Conservation (phyloP, 345 rosid genomes). For the Eucalyptus cloeziana region DNA sequence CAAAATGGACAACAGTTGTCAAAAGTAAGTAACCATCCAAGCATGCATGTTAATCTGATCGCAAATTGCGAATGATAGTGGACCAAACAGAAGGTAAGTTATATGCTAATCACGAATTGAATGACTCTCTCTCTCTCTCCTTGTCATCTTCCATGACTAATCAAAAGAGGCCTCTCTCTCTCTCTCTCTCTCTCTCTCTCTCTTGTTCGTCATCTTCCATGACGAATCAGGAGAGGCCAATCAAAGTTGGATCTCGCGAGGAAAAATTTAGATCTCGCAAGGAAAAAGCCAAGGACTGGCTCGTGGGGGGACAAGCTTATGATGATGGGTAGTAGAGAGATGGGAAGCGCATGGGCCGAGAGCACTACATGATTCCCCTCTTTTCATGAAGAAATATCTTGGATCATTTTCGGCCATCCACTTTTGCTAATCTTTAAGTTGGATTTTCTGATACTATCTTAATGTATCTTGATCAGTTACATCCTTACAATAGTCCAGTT, state of each 20-base stretch:
- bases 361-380: accelerated
- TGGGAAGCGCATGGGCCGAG: accelerated
- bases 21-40: too few relatives aligned
- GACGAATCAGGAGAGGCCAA: not conserved
- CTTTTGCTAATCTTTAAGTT: accelerated
- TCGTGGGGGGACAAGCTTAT: not conserved
- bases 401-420: too few relatives aligned
- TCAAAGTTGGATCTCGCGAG: not conserved
- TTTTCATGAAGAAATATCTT: not conserved
- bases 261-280: not conserved
- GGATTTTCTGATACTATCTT: too few relatives aligned
- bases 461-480: accelerated
- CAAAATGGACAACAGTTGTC: too few relatives aligned
- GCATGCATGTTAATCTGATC: accelerated
- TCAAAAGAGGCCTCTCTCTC: not conserved
- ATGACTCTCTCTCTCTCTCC: too few relatives aligned
- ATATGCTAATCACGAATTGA: too few relatives aligned
- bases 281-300: not conserved
- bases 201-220: too few relatives aligned
- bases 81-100: too few relatives aligned
- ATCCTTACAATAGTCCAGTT: too few relatives aligned
- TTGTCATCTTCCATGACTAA: too few relatives aligned
- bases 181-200: not conserved
- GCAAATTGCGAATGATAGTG: too few relatives aligned
- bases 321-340: not conserved